Evolutionary conservation across 805 yeast species (phyloP).

Genomic region (Schwanniomyces yamadae): DNA sequence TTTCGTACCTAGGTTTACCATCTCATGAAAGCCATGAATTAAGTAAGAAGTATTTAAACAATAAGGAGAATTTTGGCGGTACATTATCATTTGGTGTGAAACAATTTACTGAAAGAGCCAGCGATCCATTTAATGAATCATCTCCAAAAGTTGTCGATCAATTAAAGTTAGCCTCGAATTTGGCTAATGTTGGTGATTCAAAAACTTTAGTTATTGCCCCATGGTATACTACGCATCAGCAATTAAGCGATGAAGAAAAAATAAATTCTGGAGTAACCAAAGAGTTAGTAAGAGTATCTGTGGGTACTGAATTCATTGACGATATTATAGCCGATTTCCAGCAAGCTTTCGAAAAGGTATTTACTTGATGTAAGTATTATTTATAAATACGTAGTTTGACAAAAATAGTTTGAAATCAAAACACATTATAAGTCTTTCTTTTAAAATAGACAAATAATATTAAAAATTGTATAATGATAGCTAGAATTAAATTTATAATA

Average conservation of each 20-base stretch:
- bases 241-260: slow-evolving; percentile 80
- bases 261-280: slow-evolving; percentile 80
- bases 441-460: slow-evolving; percentile 1
- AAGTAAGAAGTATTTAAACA: slow-evolving; percentile 75
- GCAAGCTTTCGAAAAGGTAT: slow-evolving; percentile 73
- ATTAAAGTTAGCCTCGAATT: slow-evolving; percentile 82
- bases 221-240: slow-evolving; percentile 94
- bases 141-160: slow-evolving; percentile 83
- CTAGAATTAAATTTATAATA: neutral
- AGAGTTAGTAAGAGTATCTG: slow-evolving; percentile 83
- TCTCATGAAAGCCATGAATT: slow-evolving; percentile 74
- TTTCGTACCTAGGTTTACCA: slow-evolving; percentile 87
- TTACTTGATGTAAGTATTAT: too few relatives aligned
- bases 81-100: slow-evolving; percentile 89
- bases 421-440: neutral
- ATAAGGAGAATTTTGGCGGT: slow-evolving; percentile 67
- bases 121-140: slow-evolving; percentile 66
- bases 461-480: neutral
- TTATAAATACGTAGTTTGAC: too few relatives aligned
- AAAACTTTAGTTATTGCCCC: slow-evolving; percentile 96
- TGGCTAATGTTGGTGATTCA: slow-evolving; percentile 96
- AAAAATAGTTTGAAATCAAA: neutral
- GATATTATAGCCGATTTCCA: slow-evolving; percentile 89
- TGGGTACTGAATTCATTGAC: slow-evolving; percentile 89
- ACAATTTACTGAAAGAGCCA: slow-evolving; percentile 46